Evolutionary conservation across 352 stramenopile genomes (phyloP), one percentile per base, ranked within the genome.

Genomic region (Globisporangium rhizosaccharum): DNA sequence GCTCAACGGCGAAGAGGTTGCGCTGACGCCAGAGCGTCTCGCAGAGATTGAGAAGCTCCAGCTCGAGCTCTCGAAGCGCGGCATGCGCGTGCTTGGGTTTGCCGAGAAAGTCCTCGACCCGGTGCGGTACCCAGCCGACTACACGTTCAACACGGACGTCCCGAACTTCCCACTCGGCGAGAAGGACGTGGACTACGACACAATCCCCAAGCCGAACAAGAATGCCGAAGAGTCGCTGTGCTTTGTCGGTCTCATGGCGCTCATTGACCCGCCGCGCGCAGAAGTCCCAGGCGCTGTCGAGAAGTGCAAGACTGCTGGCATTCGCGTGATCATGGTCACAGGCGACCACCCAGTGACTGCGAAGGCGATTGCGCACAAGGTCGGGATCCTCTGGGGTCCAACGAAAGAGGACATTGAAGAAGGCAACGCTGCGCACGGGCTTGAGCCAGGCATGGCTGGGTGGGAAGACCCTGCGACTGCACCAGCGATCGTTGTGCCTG

Each of bases 291-390:
- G 78, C 33, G 92, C 93, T 2, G 87, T 98, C 14, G 82, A 75
- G 8, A 95, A 97, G 61, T 98, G 89, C 69, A 97, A 97, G 59
- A 92, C 73, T 11, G 91, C 92, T 11, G 93, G 93, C 18, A 96
- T 98, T 63, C 84, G 87, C 33, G 92, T 98, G 15, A 96, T 97
- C 61, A 98, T 98, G 92, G 88, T 98, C 46, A 98, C 93, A 11
- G 93, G 93, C 30, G 93, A 98, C 50, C 90, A 98, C 67, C 89
- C 91, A 3, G 75, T 97, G 25, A 98, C 92, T 5, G 93, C 93
- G 11, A 91, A 97, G 63, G 92, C 94, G 8, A 98, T 98, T 64
- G 92, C 95, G 0, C 82, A 97, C 56, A 94, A 97, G 61, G 87
- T 98, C 6, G 90, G 87, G 25, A 98, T 98, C 65, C 59, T 98